Percentiles rank a stretch among this genome's conserved stretches.
These are phyloP conservation scores for Colletotrichum destructivum DNA, from an alignment of 2,329 filamentous ascomycete species.

Conservation along the genomic window DNA sequence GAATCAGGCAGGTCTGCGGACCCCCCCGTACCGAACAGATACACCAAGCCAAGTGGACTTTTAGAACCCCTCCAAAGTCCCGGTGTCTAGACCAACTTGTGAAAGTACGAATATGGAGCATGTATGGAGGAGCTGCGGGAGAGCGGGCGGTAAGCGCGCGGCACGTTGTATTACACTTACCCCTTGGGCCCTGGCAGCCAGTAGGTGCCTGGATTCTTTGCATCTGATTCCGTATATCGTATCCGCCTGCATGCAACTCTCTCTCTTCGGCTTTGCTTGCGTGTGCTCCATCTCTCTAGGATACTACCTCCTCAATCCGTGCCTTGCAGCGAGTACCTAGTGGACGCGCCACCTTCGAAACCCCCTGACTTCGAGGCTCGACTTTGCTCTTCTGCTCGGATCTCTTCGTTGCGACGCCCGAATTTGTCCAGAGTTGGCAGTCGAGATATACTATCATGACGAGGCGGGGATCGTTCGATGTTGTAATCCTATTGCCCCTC, in stretches of 20 bases:
- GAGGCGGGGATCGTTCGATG: background rate
- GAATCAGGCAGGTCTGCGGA: constrained; percentile 40
- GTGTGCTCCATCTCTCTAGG: background rate
- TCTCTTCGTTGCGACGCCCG: constrained; percentile 2
- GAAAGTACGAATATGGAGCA: background rate
- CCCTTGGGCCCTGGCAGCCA: background rate
- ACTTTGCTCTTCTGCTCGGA: background rate
- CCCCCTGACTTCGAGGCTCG: background rate
- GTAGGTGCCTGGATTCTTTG: background rate
- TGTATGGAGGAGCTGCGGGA: background rate
- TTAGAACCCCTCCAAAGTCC: too few relatives aligned
- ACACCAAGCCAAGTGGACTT: too few relatives aligned
- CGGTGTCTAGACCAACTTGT: background rate
- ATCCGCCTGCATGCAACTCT: background rate
- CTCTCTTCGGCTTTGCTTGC: background rate
- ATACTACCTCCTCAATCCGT: constrained; percentile 34
- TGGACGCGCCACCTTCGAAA: background rate
- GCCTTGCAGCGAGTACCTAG: constrained; percentile 2
- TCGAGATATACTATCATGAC: constrained; percentile 6
- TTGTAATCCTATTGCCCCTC: background rate
- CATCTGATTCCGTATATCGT: background rate
- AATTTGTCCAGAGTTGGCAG: constrained; percentile 21
- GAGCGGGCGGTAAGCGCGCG: background rate
- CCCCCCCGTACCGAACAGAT: background rate
- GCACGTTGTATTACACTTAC: too few relatives aligned